Base-by-base conservation (phyloP, 495 filamentous ascomycete species). In the Aspergillus egyptiacus region DNA sequence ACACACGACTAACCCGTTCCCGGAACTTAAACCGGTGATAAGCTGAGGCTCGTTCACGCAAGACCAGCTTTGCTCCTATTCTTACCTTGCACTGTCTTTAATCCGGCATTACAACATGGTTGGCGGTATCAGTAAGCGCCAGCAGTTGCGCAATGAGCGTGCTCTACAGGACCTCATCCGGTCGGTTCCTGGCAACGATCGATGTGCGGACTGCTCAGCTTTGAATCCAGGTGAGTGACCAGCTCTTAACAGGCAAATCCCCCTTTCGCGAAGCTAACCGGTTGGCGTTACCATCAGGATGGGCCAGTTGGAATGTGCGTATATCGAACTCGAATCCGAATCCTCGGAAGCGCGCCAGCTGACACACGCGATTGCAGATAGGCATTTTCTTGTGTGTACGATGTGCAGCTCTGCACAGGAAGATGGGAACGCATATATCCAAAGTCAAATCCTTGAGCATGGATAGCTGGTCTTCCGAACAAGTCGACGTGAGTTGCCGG, bases 291-390 rank as follows among this genome's bases (percentile, higher is more conserved):
- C 19, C 46, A 32, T 55, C 58, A 96, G 91, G 82, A 76, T 98
- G 94, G 94, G 90, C 93, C 67, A 96, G 90, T 76, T 98, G 93
- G 91, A 97, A 86, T 67, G 89, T 96, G 83, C 66, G 88, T 80
- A 53, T 28, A 15, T 14, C 32, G 25, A 44, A 8, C 50, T 18
- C 28, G 15, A 24, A 22, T 34, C 14, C 18, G 37, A 42, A 43
- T 4, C 18, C 11, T 10, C 36, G 28, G 35, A 49, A 17, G 7
- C 20, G 6, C 5, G 25, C 23, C 39, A 39, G 54, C 65, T 67
- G 53, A 70, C 53, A 13, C 47, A 39, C 27, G 42, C 49, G 43
- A 50, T 45, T 51, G 56, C 61, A 95, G 90, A 75, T 98, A 68
- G 93, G 93, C 25, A 81, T 96, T 42, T 98, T 98, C 69, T 78